A percentile compares a stretch with the other conserved stretches of the same genome.
Evolutionary conservation across 768 basidiomycete species (phyloP).

Genomic region (Suillus variegatus): DNA sequence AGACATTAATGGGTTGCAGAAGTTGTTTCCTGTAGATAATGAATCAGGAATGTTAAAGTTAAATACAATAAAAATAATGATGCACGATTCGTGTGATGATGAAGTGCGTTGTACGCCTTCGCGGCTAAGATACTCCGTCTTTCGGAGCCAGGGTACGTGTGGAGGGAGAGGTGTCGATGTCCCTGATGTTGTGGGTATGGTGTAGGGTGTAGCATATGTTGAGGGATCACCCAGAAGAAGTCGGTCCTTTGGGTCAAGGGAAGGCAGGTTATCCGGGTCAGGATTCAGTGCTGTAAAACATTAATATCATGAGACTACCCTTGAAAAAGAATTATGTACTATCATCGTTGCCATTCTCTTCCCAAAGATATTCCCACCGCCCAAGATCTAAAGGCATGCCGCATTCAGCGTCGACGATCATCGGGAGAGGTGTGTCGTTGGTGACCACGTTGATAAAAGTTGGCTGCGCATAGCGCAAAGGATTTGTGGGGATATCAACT

Average conservation of each 20-base stretch:
- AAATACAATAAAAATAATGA: constrained; percentile 11
- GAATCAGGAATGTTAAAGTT: neutral
- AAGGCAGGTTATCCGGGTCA: constrained; percentile 54
- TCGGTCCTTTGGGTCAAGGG: constrained; percentile 73
- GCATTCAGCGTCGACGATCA: constrained; percentile 96
- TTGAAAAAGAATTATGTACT: constrained; percentile 41
- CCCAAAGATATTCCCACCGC: constrained; percentile 81
- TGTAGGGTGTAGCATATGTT: constrained; percentile 41
- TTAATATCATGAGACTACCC: neutral
- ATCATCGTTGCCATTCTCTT: constrained; percentile 71
- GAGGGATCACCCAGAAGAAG: constrained; percentile 73
- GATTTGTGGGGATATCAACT: constrained; percentile 87
- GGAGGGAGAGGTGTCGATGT: constrained; percentile 48
- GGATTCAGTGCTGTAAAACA: constrained; percentile 59
- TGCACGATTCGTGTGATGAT: constrained; percentile 57
- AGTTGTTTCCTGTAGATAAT: constrained; percentile 45
- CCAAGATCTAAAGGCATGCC: constrained; percentile 95
- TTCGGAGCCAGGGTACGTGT: constrained; percentile 89
- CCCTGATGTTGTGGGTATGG: constrained; percentile 39
- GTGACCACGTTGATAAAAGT: constrained; percentile 83
- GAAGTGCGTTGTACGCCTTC: constrained; percentile 49
- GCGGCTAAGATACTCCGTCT: constrained; percentile 85
- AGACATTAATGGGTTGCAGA: constrained; percentile 63
- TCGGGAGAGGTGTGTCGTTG: constrained; percentile 81
- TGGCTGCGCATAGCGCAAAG: constrained; percentile 83